Evolutionary conservation across 2,329 filamentous ascomycete genomes (phyloP), one percentile per base, ranked within the genome.

Genomic region (Talaromyces sp.): DNA sequence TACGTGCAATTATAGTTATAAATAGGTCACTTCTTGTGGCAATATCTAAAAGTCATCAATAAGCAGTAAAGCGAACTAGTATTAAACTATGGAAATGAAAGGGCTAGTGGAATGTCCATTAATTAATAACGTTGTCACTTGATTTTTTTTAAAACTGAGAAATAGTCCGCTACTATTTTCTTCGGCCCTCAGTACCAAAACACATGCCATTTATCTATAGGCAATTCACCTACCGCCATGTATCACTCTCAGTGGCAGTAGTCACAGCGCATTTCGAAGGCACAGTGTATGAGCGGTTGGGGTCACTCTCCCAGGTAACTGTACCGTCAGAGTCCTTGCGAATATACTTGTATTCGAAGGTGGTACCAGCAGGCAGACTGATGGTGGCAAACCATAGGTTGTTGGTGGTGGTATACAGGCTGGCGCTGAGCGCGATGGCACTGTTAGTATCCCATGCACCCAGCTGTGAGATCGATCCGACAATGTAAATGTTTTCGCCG

Each of bases 331-430:
- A 68, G 62, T 79, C 78, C 53, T 87, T 81, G 54, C 84, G 82
- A 66, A 91, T 83, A 69, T 85, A 92, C 77, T 91, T 91, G 73
- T 90, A 91, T 76, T 86, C 68, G 51, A 91, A 78, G 2, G 73
- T 75, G 54, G 79, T 78, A 1, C 88, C 88, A 0, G 85, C 79
- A 0, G 79, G 73, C 16, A 92, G 73, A 2, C 75, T 77, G 30
- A 91, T 70, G 0, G 82, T 83, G 0, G 73, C 80, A 54, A 76
- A 80, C 89, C 89, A 92, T 4, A 89, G 66, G 0, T 84, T 85
- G 67, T 88, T 85, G 36, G 71, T 75, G 2, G 76, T 66, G 0
- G 85, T 88, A 70, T 91, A 92, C n/a, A 78, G 68, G 14, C 75
- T 77, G 2, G 88, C 85, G 53, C 80, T 83, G n/a, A 92, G 77